Percentiles rank a stretch among this genome's conserved stretches.
phyloP scores from a whole-genome alignment of 306 rosid genomes.

The Gillenia trifoliata region DNA sequence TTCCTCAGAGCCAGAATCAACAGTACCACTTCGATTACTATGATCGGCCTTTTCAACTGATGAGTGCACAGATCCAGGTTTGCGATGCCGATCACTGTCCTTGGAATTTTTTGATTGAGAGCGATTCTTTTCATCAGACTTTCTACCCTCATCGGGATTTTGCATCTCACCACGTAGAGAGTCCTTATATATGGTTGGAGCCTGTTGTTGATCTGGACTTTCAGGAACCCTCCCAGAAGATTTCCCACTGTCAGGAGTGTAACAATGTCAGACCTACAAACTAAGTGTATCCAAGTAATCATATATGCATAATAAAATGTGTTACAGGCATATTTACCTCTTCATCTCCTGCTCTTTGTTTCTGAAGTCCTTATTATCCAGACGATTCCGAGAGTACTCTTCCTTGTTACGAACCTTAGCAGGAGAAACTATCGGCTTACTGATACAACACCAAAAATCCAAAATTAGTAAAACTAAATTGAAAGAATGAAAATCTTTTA shows the following conservation, averaged over 20 bases:
- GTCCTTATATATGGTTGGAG: slow-evolving; percentile 34
- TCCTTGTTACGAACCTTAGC: slow-evolving; percentile 35
- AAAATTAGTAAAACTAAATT: not conserved
- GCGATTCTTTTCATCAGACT: slow-evolving; percentile 41
- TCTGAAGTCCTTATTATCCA: slow-evolving; percentile 31
- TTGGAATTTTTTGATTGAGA: slow-evolving; percentile 31
- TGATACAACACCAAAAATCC: slow-evolving; percentile 28
- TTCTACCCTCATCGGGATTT: slow-evolving; percentile 40
- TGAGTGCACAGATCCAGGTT: slow-evolving; percentile 34
- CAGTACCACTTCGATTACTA: slow-evolving; percentile 31
- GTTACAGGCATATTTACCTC: slow-evolving; percentile 34
- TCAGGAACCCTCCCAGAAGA: slow-evolving; percentile 26
- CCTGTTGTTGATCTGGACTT: slow-evolving; percentile 36
- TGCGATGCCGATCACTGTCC: slow-evolving; percentile 27
- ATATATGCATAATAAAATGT: slow-evolving; percentile 13
- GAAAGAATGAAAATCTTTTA: not conserved
- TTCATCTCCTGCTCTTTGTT: slow-evolving; percentile 39
- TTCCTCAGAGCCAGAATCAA: slow-evolving; percentile 64
- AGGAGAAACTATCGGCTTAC: slow-evolving; percentile 40
- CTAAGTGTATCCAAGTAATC: slow-evolving; percentile 13
- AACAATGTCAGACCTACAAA: slow-evolving; percentile 26
- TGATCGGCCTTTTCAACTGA: slow-evolving; percentile 36
- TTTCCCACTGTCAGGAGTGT: slow-evolving; percentile 45
- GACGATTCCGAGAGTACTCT: slow-evolving; percentile 20
- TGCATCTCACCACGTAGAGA: slow-evolving; percentile 39